Base-by-base conservation (phyloP, 305 asterid species). In the Fraxinus paxiana region DNA sequence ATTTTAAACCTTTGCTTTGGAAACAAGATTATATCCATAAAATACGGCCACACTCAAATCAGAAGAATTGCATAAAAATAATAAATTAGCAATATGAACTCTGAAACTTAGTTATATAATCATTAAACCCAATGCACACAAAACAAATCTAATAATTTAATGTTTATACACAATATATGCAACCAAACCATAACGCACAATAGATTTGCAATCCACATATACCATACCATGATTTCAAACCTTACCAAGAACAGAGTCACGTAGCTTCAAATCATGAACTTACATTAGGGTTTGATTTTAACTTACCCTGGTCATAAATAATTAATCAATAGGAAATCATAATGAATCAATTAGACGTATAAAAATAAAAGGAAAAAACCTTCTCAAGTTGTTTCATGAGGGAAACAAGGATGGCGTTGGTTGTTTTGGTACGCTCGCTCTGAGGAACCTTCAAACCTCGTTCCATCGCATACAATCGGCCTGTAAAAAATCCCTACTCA, bases 401-500 rank as follows among this genome's bases (percentile, higher is more conserved):
- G 72, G 98, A 92, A 33, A 90, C 77, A 54, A 94, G 97, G 78
- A 94, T 83, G 9, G 93, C 76, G 81, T 85, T 92, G 71, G 97
- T 94, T 78, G 90, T 94, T 85, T 94, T 94, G 7, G 99, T 92
- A 73, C 97, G 93, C 84, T 88, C 93, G 76, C 82, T 89, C 80
- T 90, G 90, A 12, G 99, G 97, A 87, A 94, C 89, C 90, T 48
- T 87, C 86, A 96, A 78, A 7, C 99, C 99, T 84, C 93, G 91
- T 79, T 96, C 99, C 99, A 96, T 94, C 73, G 97, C 99, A 85
- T 95, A 92, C 90, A 94, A 86, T 78, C 98, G 91, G 87, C 97
- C 98, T 94, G 85, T 73, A 73, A 74, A 81, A 72, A 43, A 74
- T 10, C 1, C 34, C 12, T 6, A 69, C n/a, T 8, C 22, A 22